Base-by-base conservation (phyloP, 1,284 basidiomycete species). In the Caloboletus inedulis region DNA sequence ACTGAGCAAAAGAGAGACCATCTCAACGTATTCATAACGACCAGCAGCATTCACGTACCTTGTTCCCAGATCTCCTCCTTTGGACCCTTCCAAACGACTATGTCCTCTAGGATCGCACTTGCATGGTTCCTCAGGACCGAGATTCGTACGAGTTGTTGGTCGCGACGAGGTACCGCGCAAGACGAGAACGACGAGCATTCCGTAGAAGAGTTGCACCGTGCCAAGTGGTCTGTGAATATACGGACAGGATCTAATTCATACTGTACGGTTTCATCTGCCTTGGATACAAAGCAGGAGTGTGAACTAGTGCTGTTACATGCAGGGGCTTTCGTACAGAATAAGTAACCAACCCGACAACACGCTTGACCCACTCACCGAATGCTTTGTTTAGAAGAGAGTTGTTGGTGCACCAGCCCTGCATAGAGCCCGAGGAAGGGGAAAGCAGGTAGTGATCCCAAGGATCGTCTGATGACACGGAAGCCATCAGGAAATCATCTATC, bases 1-100 rank as follows among this genome's bases (percentile, higher is more conserved):
- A 89, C 87, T 89, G 49, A 16, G 9, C n/a, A 33, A 49, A 46
- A 12, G 25, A 31, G 34, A 25, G 34, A 31, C 40, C 19, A 16
- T 19, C 14, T 47, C 30, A 30, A 25, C 3, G 18, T 2, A 21
- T 35, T 19, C 35, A 2, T 14, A 13, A 47, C 5, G 2, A 5
- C 10, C 7, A 19, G n/a, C 0, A 3, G 16, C 4, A 40, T 25
- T 23, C n/a, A 27, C 74, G n/a, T 42, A 87, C 87, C 80, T 76
- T 89, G 80, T 45, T 87, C 80, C 69, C 75, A 79, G 1, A 90
- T 73, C 65, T 90, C 87, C n/a, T 61, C 59, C n/a, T 67, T 69
- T 1, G 85, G 81, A 1, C 87, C 88, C 53, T 76, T 81, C 87
- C 87, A 90, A 1, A 90, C 63, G 3, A 89, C 66, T 0, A 77